phyloP scores from a whole-genome alignment of 1,284 basidiomycete species.

The Cryptococcus sp. region DNA sequence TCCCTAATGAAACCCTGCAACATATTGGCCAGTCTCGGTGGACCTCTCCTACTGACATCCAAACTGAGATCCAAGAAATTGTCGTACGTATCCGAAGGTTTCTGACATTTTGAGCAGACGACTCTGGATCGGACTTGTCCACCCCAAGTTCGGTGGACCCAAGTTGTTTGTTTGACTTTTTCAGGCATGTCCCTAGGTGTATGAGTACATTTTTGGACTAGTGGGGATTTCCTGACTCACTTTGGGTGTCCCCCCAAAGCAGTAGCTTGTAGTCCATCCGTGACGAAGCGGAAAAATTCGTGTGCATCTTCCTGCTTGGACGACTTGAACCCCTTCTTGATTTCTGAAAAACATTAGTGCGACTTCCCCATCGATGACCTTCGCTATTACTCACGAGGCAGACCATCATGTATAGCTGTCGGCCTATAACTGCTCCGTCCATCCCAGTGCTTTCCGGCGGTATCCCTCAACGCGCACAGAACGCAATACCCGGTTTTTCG shows the following conservation, averaged over 20 bases:
- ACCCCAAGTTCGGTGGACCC: constrained; percentile 92
- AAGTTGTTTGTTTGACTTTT: constrained; percentile 79
- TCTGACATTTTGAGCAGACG: constrained; percentile 72
- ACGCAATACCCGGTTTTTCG: constrained; percentile 60
- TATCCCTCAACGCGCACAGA: constrained; percentile 61
- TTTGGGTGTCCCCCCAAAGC: constrained; percentile 68
- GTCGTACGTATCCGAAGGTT: constrained; percentile 96
- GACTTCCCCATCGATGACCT: too few relatives aligned
- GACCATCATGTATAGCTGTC: constrained; percentile 58
- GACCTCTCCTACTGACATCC: constrained; percentile 62
- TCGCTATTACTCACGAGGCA: constrained; percentile 58
- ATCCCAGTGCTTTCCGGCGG: constrained; percentile 27
- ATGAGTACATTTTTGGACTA: neutral
- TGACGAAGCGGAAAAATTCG: constrained; percentile 91
- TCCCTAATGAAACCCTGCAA: constrained; percentile 75
- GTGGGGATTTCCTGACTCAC: constrained; percentile 46
- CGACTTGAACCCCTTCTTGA: constrained; percentile 83
- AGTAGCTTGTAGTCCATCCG: constrained; percentile 85
- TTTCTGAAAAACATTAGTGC: constrained; percentile 57
- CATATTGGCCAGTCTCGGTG: constrained; percentile 65
- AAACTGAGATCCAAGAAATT: constrained; percentile 88
- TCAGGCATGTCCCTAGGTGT: constrained; percentile 65
- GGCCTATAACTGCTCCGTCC: constrained; percentile 51
- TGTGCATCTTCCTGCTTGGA: constrained; percentile 98
- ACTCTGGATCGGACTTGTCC: constrained; percentile 89